A percentile compares a stretch with the other conserved stretches of the same genome.
Conservation (phyloP, 768 basidiomycete genomes). For the Amanita muscaria region DNA sequence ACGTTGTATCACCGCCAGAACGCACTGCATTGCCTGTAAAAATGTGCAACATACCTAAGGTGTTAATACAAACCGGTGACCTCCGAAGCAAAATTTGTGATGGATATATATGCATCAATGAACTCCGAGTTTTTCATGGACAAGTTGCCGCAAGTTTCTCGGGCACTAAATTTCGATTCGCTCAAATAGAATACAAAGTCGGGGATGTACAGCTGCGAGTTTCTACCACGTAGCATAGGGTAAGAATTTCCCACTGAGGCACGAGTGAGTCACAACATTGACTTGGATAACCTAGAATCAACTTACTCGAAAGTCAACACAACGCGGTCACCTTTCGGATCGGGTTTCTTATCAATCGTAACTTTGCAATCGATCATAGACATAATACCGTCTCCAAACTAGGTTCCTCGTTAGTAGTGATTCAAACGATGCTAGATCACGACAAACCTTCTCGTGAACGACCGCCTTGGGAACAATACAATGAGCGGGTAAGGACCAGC, state of each 20-base stretch:
- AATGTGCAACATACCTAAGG: too few species aligned
- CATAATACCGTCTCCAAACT: conserved; percentile 88
- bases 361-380: conserved; percentile 82
- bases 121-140: too few species aligned
- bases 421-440: background rate
- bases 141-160: too few species aligned
- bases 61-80: too few species aligned
- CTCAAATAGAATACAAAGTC: background rate
- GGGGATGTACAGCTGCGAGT: background rate
- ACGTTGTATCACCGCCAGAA: too few species aligned
- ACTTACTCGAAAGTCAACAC: conserved; percentile 74
- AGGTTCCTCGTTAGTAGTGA: conserved; percentile 3
- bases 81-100: too few species aligned
- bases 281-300: background rate
- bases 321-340: conserved; percentile 76
- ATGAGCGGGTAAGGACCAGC: background rate
- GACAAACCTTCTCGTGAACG: conserved; percentile 63
- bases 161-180: background rate
- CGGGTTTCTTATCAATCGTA: conserved; percentile 54
- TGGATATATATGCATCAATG: too few species aligned
- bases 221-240: conserved; percentile 61
- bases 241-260: conserved; percentile 63
- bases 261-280: background rate
- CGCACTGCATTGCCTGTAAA: too few species aligned
- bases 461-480: conserved; percentile 35